These are phyloP conservation scores for Immersiporthe knoxdaviesiana DNA, from an alignment of 2,329 filamentous ascomycete genomes.

Conservation along the genomic window DNA sequence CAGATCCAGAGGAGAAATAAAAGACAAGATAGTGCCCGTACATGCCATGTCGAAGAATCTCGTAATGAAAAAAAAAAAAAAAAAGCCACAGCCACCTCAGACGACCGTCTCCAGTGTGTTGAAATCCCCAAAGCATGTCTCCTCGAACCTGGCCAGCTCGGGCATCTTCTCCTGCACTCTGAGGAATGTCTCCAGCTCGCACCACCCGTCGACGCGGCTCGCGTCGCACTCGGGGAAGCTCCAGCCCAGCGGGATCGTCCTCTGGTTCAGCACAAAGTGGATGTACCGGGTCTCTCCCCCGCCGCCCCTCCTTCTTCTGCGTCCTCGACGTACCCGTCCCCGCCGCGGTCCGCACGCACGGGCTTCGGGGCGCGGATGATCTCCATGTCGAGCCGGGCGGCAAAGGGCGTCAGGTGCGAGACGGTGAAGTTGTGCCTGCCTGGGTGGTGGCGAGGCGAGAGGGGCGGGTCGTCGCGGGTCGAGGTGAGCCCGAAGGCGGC, in stretches of 20 bases:
- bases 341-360: constrained; percentile 54
- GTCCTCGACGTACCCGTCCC: constrained; percentile 51
- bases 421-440: constrained; percentile 66
- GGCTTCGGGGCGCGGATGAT: constrained; percentile 70
- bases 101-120: constrained; percentile 30
- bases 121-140: constrained; percentile 68
- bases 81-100: background rate
- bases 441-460: constrained; percentile 60
- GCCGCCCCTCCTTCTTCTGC: constrained; percentile 38
- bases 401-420: constrained; percentile 72
- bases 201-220: constrained; percentile 73
- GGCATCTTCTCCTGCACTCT: constrained; percentile 62
- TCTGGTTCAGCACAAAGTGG: constrained; percentile 75
- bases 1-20: background rate
- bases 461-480: constrained; percentile 55
- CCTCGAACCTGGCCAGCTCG: constrained; percentile 62
- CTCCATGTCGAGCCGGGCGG: constrained; percentile 73
- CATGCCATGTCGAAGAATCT: background rate
- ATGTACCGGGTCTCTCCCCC: constrained; percentile 66
- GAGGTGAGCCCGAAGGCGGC: constrained; percentile 74
- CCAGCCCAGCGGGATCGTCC: constrained; percentile 69
- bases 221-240: constrained; percentile 68
- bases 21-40: background rate
- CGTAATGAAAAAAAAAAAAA: too few species aligned
- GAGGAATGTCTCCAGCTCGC: constrained; percentile 71